Base-by-base conservation (phyloP, 495 filamentous ascomycete genomes). In the Lophium mytilinum region DNA sequence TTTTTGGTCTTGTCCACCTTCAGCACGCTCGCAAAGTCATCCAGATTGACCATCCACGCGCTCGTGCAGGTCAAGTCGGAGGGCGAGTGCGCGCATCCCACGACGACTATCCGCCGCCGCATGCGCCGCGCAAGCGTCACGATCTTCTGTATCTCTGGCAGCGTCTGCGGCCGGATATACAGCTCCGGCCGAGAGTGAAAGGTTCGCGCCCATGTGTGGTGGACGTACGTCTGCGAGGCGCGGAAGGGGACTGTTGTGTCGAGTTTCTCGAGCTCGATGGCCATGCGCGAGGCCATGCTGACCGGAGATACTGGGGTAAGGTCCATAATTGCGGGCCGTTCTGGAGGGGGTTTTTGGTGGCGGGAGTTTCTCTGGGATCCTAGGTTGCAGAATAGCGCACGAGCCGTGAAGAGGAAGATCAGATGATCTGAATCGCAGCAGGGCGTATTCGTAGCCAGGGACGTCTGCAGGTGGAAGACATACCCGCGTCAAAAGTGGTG, bases 141-240 rank as follows among this genome's bases (percentile, higher is more conserved):
- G 56, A 87, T 75, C 71, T 95, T 88, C 64, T 88, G 83, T 60
- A 98, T 80, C 72, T 97, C 94, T 7, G 76, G 74, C 50, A 88
- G 73, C 0, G 84, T 82, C 56, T 87, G 75, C 1, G 93, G 93
- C 54, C 83, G 87, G 61, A 97, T 80, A 71, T 89, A 96, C 56
- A 96, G 82, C 72, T 96, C 90, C 0, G 93, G 93, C 17, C 82
- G 80, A 42, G 83, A 89, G 67, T 84, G 84, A 73, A 90, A 93
- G 39, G 93, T 97, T 67, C 84, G 86, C 24, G 94, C 93, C 93
- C 93, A 98, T n/a, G 94, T 98, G 65, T 86, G 84, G 76, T 98
- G 93, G 37, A 80, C 72, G 71, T 96, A 82, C 34, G 79, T 72
- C 54, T 74, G 71, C 48, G 78, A 76, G 4, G 87, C 85, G 71